Evolutionary conservation across 2,329 filamentous ascomycete genomes (phyloP).

Genomic region (Aspergillus nomiae): DNA sequence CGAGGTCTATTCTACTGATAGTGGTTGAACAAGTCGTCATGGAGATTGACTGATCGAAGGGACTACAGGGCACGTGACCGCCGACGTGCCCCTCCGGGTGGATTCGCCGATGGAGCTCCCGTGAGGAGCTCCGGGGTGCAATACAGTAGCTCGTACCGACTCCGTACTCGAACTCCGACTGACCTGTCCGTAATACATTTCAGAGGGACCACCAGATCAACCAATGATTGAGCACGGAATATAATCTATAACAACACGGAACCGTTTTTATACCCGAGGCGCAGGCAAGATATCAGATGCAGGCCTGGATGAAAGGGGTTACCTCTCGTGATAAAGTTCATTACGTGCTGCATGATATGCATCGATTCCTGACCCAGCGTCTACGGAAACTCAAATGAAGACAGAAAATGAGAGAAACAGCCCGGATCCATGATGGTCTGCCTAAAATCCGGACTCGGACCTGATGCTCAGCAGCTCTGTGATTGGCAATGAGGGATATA

Average conservation of each 20-base stretch:
- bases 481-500: slow-evolving; percentile 1
- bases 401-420: neutral
- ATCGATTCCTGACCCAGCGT: neutral
- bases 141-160: too few relatives aligned
- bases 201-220: too few relatives aligned
- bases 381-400: neutral
- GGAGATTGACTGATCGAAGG: too few relatives aligned
- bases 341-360: neutral
- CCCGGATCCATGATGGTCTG: neutral
- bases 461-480: neutral
- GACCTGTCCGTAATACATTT: neutral
- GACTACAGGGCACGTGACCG: neutral
- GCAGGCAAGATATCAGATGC: neutral
- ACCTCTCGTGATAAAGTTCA: neutral
- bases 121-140: neutral
- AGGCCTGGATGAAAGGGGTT: neutral
- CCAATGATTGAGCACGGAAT: neutral
- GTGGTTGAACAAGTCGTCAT: neutral
- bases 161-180: too few relatives aligned
- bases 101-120: neutral
- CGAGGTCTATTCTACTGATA: too few relatives aligned
- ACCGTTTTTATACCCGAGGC: neutral
- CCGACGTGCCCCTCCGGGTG: neutral
- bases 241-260: neutral
- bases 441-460: neutral